Conservation (phyloP, 2,329 filamentous ascomycete species). For the Thermothelomyces thermophilus region DNA sequence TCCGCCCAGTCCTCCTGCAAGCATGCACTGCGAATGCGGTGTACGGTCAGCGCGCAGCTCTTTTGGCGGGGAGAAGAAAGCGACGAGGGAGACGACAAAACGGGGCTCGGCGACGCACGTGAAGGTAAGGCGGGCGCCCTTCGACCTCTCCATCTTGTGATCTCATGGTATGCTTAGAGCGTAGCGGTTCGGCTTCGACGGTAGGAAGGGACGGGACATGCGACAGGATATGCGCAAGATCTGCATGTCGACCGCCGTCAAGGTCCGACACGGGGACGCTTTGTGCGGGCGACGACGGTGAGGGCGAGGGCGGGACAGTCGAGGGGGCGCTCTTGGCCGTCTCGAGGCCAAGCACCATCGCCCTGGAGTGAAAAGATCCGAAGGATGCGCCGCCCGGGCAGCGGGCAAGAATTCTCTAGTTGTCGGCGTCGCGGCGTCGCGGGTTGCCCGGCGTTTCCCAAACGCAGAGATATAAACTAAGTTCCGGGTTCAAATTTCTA, state of each 20-base stretch:
- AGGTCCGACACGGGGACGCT: slow-evolving; percentile 4
- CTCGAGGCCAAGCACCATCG: slow-evolving; percentile 25
- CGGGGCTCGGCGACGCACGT: slow-evolving; percentile 45
- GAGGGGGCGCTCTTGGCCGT: slow-evolving; percentile 18
- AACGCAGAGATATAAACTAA: slow-evolving; percentile 13
- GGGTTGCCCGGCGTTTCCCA: slow-evolving; percentile 4
- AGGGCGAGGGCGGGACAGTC: slow-evolving; percentile 15
- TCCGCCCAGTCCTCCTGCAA: slow-evolving; percentile 88
- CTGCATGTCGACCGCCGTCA: slow-evolving; percentile 24
- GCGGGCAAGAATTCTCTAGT: slow-evolving; percentile 12
- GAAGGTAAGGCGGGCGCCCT: slow-evolving; percentile 54
- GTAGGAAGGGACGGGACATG: slow-evolving; percentile 10
- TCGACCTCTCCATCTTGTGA: slow-evolving; percentile 43
- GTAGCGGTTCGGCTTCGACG: slow-evolving; percentile 15
- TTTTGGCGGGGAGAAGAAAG: background rate
- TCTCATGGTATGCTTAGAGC: slow-evolving; percentile 32
- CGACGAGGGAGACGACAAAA: background rate
- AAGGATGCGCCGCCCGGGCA: slow-evolving; percentile 19
- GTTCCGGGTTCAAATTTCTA: slow-evolving; percentile 18
- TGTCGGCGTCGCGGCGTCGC: slow-evolving; percentile 9
- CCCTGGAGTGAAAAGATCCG: slow-evolving; percentile 12
- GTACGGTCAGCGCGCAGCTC: slow-evolving; percentile 11
- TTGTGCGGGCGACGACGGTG: slow-evolving; percentile 1
- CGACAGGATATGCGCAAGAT: slow-evolving; percentile 20
- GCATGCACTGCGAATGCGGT: slow-evolving; percentile 62